Evolutionary conservation across 2,329 filamentous ascomycete species (phyloP), one percentile per base, ranked within the genome.

Genomic region (Aspergillus sp.): DNA sequence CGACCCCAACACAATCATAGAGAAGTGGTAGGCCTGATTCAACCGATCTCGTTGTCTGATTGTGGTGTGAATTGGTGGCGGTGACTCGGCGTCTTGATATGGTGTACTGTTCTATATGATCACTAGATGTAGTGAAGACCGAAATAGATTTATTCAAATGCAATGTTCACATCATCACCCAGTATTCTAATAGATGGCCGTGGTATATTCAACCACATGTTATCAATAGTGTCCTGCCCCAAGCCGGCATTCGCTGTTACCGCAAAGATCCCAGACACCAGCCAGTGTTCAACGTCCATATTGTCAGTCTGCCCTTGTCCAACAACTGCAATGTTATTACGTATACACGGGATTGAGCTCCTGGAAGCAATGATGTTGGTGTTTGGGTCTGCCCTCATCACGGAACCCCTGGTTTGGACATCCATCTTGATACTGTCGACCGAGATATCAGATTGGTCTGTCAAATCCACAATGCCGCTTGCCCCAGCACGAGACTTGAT

Each of bases 351-450:
- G 4, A 58, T 58, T 14, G 58, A 51, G 2, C 44, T 56, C 33
- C 58, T 44, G 8, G 58, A 44, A 0, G 43, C 25, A 12, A 60
- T 55, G 1, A 60, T 19, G 11, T 60, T 60, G 3, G 58, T 58
- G 48, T 60, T 60, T 15, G 58, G 58, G 33, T 60, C 58, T 1
- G 55, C 17, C 19, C 33, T 58, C 2, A 60, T 19, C 31, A 23
- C 23, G 12, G 55, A 55, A 6, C 33, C 15, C n/a, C 40, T 17
- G 23, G 47, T 43, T 9, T n/a, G 2, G 6, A 43, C 12, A 11
- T 23, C 5, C 19, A 3, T 11, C 9, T 43, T 19, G 12, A 7
- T 35, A 6, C 12, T 37, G 8, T 11, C 27, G 25, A 3, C 45
- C 8, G 2, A 23, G 14, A 27, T 21, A 6, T 47, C n/a, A 14